Base-by-base conservation (phyloP, 2,329 filamentous ascomycete genomes). In the Beauveria bassiana region DNA sequence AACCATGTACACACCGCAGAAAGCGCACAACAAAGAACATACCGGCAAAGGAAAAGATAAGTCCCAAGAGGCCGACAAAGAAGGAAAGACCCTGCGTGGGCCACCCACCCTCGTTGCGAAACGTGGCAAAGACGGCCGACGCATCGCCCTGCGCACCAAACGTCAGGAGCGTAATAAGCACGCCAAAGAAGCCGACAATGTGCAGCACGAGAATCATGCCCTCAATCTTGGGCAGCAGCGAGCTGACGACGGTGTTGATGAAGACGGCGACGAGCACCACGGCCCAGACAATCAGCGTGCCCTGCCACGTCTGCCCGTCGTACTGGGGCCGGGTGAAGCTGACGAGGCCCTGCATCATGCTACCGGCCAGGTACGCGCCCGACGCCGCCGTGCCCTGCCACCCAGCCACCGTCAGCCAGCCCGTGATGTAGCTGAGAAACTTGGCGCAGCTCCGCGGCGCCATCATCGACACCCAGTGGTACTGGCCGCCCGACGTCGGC, bases 391-490 rank as follows among this genome's bases (percentile, higher is more conserved):
- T 68, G 22, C 70, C 70, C 52, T 71, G 77, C 79, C 78, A 82
- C 9, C 74, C 78, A n/a, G 77, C 72, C n/a, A 81, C 73, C 1
- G 77, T 77, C 42, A 81, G 68, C 80, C 79, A 81, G 58, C 78
- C 75, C 63, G 67, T 68, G 5, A 80, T 70, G 66, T 85, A 86
- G 64, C 81, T 84, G 6, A 85, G 71, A 55, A 81, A 78, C 61
- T 79, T 81, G 64, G 83, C 78, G 34, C 74, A 75, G 20, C 71
- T 72, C 1, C 70, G 70, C 0, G 81, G 78, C 2, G 70, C 79
- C 60, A 85, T 77, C 65, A 82, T 78, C 1, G 78, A 81, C 0
- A 85, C 81, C 81, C 82, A 85, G 67, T 85, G 81, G 64, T 86
- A 86, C 70, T 86, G 82, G 9, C 83, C 83, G 51, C 82, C 83